These are phyloP conservation scores for Galerina marginata DNA, from an alignment of 768 basidiomycete genomes.

Conservation along the genomic window DNA sequence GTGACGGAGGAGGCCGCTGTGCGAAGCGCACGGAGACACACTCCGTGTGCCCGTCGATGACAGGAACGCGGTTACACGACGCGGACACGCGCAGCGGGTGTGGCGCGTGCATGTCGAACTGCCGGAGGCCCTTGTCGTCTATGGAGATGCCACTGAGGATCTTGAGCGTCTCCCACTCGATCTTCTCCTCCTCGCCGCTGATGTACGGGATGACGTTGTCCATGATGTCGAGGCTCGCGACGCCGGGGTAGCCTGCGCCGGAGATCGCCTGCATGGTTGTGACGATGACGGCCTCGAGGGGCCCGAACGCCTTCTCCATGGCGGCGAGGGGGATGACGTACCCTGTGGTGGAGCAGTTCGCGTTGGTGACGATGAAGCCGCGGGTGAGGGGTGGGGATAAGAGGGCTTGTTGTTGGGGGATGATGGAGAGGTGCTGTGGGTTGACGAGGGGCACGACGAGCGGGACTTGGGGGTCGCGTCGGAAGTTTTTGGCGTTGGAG, in stretches of 20 bases:
- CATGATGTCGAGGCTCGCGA: slow-evolving; percentile 86
- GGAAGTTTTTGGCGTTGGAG: slow-evolving; percentile 96
- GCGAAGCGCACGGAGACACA: slow-evolving; percentile 88
- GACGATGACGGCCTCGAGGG: slow-evolving; percentile 88
- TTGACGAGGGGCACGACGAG: slow-evolving; percentile 98
- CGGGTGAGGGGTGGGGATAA: slow-evolving; percentile 72
- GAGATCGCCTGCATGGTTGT: slow-evolving; percentile 99
- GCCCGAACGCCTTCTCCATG: slow-evolving; percentile 90
- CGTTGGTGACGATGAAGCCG: slow-evolving; percentile 98
- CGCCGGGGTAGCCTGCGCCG: slow-evolving; percentile 97
- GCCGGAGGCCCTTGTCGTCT: slow-evolving; percentile 55
- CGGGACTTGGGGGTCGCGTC: slow-evolving; percentile 90
- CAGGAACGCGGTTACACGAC: slow-evolving; percentile 92
- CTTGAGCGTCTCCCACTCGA: slow-evolving; percentile 98
- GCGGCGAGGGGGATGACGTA: slow-evolving; percentile 90
- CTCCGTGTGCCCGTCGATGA: slow-evolving; percentile 94
- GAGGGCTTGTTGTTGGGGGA: slow-evolving; percentile 78
- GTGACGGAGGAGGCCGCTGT: slow-evolving; percentile 78
- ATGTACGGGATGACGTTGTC: slow-evolving; percentile 98
- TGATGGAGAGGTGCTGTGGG: slow-evolving; percentile 79
- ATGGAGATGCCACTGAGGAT: slow-evolving; percentile 84
- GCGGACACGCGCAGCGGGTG: slow-evolving; percentile 90
- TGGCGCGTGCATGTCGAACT: slow-evolving; percentile 86
- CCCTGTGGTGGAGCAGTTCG: slow-evolving; percentile 97
- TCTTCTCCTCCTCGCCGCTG: slow-evolving; percentile 93